Conservation (phyloP, 306 rosid species). For the Aeschynomene evenia region DNA sequence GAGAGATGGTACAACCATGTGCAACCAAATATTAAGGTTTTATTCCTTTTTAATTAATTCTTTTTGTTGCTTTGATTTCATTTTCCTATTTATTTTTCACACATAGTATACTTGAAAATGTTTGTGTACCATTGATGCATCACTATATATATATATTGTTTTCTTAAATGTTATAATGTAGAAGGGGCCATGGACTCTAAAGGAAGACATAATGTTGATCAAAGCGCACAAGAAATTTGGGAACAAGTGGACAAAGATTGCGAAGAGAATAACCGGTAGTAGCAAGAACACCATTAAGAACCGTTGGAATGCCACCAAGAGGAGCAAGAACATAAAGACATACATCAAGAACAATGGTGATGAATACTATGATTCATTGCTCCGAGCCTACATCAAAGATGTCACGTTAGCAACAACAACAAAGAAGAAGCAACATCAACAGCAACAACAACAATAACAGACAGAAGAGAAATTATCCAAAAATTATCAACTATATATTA, state of each 20-base stretch:
- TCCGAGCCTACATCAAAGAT: slow-evolving; percentile 45
- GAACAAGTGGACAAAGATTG: slow-evolving; percentile 64
- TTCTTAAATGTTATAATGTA: slow-evolving; percentile 19
- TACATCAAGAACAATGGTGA: neutral
- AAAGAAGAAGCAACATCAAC: neutral
- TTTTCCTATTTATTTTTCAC: too few relatives aligned
- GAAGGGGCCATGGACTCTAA: slow-evolving; percentile 63
- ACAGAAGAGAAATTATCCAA: too few relatives aligned
- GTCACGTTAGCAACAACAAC: neutral
- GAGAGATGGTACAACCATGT: slow-evolving; percentile 90
- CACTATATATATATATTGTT: neutral
- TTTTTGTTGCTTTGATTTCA: too few relatives aligned
- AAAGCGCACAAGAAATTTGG: slow-evolving; percentile 50
- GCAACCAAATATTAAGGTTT: slow-evolving; percentile 68
- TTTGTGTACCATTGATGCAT: too few relatives aligned
- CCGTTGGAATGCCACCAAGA: slow-evolving; percentile 61
- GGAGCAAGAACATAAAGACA: slow-evolving; percentile 42
- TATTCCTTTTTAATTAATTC: neutral
- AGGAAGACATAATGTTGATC: slow-evolving; percentile 53
- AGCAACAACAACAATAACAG: neutral
- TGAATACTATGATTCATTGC: neutral
- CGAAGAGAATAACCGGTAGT: slow-evolving; percentile 48
- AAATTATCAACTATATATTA: too few relatives aligned
- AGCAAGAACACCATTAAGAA: slow-evolving; percentile 64
- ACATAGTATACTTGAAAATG: too few relatives aligned